Base-by-base conservation (phyloP, 1,284 basidiomycete species). In the Apiotrichum domesticum region DNA sequence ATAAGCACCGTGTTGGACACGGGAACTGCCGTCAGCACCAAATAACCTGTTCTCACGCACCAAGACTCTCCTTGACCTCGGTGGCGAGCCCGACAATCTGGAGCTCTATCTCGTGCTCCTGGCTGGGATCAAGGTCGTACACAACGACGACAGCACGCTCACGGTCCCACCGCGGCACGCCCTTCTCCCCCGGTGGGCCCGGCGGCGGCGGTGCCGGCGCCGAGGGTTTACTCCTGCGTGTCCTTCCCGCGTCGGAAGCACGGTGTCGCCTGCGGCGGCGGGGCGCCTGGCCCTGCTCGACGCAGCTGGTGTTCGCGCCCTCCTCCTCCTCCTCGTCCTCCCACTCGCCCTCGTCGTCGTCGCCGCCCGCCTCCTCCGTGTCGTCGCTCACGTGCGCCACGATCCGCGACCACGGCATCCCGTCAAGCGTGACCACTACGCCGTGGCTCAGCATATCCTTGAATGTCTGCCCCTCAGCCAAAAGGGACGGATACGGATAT, bases 51-150 rank as follows among this genome's bases (percentile, higher is more conserved):
- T 35, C n/a, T 33, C 15, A 59, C 69, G 58, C 33, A 68, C 68
- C 61, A 15, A 65, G 11, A 13, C 55, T 56, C 41, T 69, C 66
- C 35, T 62, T 59, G 41, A 64, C 61, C 43, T 69, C 69, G 35
- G 65, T 63, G 4, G 65, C 50, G 43, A 72, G 57, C 2, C 74
- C 75, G 9, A 77, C 70, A 11, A 77, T 73, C 55, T 72, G 68
- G 48, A 77, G 61, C 63, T 77, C 75, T 35, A 77, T 67, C 58
- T 77, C 73, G 57, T 77, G 76, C 59, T 77, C 75, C 52, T 73
- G 71, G 5, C 69, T 71, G 1, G 75, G 74, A 47, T 64, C 67
- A 48, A 77, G 51, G 2, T 74, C 75, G 52, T 76, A 77, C 1
- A 77, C 70, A 0, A 76, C 74, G 0, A 77, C 72, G 11, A 76